phyloP scores from a whole-genome alignment of 805 yeast genomes.

The Priceomyces medius region DNA sequence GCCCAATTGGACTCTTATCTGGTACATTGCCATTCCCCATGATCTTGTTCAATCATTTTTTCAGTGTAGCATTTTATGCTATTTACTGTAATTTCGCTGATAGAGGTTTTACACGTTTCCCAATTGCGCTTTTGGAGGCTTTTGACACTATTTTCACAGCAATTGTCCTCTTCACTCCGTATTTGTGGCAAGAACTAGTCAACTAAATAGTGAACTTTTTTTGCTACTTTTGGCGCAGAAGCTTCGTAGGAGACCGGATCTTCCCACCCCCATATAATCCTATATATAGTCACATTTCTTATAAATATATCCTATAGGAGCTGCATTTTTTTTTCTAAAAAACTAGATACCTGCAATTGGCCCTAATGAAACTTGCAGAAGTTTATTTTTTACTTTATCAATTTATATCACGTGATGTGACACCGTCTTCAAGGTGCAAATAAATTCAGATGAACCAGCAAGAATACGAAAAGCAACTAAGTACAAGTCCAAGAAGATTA shows the following conservation, averaged over 20 bases:
- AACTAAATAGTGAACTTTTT: no score
- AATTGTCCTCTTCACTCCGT: constrained; percentile 75
- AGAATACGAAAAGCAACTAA: no score
- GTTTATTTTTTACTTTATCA: background rate
- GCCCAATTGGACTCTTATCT: constrained; percentile 80
- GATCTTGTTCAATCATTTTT: constrained; percentile 78
- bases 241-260: no score
- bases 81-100: constrained; percentile 65
- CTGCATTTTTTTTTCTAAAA: no score
- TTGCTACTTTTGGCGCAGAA: no score
- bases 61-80: constrained; percentile 84
- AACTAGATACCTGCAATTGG: no score
- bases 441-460: background rate
- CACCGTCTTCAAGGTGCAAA: background rate
- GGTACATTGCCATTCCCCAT: constrained; percentile 80
- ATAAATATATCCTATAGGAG: no score
- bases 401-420: background rate
- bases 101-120: constrained; percentile 66
- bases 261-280: no score
- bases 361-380: no score
- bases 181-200: constrained; percentile 53
- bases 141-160: constrained; percentile 73
- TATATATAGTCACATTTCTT: no score
- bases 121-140: constrained; percentile 68
- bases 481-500: constrained; percentile 2